Conservation (phyloP, 1,284 basidiomycete species). For the Irpex sp. region DNA sequence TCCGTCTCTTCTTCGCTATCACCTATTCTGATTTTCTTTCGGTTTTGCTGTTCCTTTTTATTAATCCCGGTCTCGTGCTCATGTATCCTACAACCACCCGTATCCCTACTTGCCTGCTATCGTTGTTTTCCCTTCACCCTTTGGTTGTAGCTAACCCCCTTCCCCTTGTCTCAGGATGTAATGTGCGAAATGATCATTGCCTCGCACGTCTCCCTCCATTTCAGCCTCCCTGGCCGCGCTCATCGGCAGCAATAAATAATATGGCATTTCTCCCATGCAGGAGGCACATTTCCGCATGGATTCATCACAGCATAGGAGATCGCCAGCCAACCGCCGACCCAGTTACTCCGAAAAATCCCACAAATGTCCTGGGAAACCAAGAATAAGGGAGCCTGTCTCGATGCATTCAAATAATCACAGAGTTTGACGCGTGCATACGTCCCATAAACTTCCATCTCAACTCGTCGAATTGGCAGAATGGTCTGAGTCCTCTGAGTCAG, state of each 20-base stretch:
- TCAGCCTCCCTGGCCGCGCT: background rate
- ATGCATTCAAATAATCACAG: background rate
- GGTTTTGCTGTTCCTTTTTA: background rate
- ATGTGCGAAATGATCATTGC: conserved; percentile 15
- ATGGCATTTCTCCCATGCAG: conserved; percentile 13
- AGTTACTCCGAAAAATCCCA: conserved; percentile 22
- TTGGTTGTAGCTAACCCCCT: conserved; percentile 13
- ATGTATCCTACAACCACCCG: conserved; percentile 16
- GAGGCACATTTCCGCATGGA: conserved; percentile 11
- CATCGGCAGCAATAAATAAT: background rate
- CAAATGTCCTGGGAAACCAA: conserved; percentile 17
- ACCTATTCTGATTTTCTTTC: background rate
- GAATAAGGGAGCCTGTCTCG: background rate
- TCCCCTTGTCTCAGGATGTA: conserved; percentile 10
- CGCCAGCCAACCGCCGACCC: conserved; percentile 13
- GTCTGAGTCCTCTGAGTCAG: conserved; percentile 14
- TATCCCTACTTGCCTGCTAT: conserved; percentile 14
- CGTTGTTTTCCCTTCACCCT: conserved; percentile 9
- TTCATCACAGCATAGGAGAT: conserved; percentile 12
- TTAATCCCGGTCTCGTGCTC: background rate
- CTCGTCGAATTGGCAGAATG: background rate
- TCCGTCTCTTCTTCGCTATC: background rate
- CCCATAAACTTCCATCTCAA: background rate
- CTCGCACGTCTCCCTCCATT: conserved; percentile 6
- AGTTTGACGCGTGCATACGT: background rate